A percentile compares a stretch with the other conserved stretches of the same genome.
These are phyloP conservation scores for Malassezia restricta DNA, from an alignment of 1,284 basidiomycete genomes.

Conservation along the genomic window DNA sequence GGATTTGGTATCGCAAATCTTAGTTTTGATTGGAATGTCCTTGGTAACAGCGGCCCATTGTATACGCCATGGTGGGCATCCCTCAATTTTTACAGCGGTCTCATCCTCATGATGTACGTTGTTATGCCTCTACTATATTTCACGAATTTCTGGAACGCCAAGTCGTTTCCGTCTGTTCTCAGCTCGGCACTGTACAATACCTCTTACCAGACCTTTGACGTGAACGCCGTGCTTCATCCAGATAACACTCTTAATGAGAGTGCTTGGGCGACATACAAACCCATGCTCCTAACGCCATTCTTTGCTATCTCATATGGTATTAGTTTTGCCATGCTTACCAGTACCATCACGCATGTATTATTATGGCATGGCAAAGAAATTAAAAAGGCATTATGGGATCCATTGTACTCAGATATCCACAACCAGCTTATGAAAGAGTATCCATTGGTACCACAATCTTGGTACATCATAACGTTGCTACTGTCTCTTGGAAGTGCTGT, in stretches of 20 bases:
- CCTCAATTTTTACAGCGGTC: slow-evolving; percentile 41
- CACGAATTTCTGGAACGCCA: slow-evolving; percentile 48
- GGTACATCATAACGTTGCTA: slow-evolving; percentile 40
- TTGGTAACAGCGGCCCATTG: slow-evolving; percentile 49
- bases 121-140: slow-evolving; percentile 49
- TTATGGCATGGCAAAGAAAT: slow-evolving; percentile 51
- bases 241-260: slow-evolving; percentile 48
- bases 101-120: slow-evolving; percentile 49
- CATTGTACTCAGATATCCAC: slow-evolving; percentile 43
- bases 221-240: slow-evolving; percentile 26
- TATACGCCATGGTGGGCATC: slow-evolving; percentile 52
- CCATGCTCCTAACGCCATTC: slow-evolving; percentile 50
- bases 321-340: slow-evolving; percentile 50
- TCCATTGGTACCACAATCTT: slow-evolving; percentile 32
- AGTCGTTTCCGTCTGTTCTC: slow-evolving; percentile 46
- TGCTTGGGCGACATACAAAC: slow-evolving; percentile 46
- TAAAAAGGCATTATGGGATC: slow-evolving; percentile 46
- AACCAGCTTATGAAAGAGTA: slow-evolving; percentile 42
- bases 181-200: slow-evolving; percentile 47
- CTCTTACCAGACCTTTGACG: slow-evolving; percentile 27
- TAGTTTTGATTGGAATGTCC: slow-evolving; percentile 50
- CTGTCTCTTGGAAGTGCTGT: slow-evolving; percentile 43
- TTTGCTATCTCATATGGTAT: slow-evolving; percentile 48
- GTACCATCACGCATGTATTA: slow-evolving; percentile 50
- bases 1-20: slow-evolving; percentile 51